These are phyloP conservation scores for Pascua sp. DNA, from an alignment of 1,284 basidiomycete species.

Conservation along the genomic window DNA sequence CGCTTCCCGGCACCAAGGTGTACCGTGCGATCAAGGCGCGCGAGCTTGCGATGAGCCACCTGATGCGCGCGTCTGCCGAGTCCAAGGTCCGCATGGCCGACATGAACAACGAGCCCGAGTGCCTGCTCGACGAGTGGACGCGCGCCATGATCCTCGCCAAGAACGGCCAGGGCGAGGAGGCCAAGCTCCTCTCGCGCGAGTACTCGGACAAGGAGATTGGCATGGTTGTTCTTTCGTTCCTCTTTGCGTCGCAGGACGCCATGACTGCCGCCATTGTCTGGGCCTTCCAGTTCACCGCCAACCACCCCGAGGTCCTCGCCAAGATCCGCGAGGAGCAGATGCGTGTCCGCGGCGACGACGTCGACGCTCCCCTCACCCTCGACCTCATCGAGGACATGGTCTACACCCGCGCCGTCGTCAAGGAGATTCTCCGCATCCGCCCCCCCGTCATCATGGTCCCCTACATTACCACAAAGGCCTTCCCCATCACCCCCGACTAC, in stretches of 20 bases:
- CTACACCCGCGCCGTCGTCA: conserved; percentile 86
- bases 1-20: conserved; percentile 93
- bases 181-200: conserved; percentile 59
- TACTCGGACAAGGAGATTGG: conserved; percentile 95
- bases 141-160: conserved; percentile 61
- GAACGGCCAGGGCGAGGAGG: conserved; percentile 58
- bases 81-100: conserved; percentile 81
- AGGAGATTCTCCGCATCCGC: conserved; percentile 84
- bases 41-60: conserved; percentile 80
- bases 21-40: conserved; percentile 92
- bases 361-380: conserved; percentile 75
- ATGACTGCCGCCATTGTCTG: conserved; percentile 88
- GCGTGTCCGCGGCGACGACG: conserved; percentile 72
- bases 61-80: conserved; percentile 72
- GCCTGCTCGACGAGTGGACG: conserved; percentile 92
- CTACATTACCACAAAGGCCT: conserved; percentile 82
- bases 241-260: conserved; percentile 97
- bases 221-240: conserved; percentile 92
- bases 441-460: conserved; percentile 95
- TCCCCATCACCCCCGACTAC: conserved; percentile 87
- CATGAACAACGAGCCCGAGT: conserved; percentile 70
- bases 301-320: conserved; percentile 80
- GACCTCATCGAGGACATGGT: conserved; percentile 90
- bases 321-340: conserved; percentile 93
- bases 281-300: conserved; percentile 92